Evolutionary conservation across 208 protist species (phyloP), one percentile per base, ranked within the genome.

Genomic region (Porcisia deanei): DNA sequence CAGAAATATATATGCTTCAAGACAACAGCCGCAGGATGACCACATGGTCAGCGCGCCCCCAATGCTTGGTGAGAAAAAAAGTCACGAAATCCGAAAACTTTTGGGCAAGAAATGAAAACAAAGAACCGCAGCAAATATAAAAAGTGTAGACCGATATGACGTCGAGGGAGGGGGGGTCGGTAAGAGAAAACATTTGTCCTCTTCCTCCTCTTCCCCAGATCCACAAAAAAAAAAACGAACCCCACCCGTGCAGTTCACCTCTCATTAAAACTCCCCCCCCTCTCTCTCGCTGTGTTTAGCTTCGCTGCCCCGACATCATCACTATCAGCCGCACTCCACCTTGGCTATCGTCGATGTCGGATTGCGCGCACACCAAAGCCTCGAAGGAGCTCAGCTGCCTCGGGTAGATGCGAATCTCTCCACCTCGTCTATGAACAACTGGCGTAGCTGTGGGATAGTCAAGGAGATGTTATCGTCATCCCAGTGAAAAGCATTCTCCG

Each of bases 391-490:
- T 70, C 65, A 70, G 65, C 20, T n/a, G 45, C 65, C 2, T 22
- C 76, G 65, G 2, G 70, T 8, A 6, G 76, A 65, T 20, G 80
- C 80, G 71, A 88, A 90, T 37, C 82, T 75, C 20, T 84, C 75
- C 16, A 96, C 85, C 67, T 96, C 92, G 9, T 88, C 79, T 30
- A 91, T 55, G 60, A 96, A 84, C 0, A 96, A 69, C 22, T 85
- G 69, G 5, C 92, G 86, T 10, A 96, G 70, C 45, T 91, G 79
- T 1, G 75, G 64, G 3, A 88, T 81, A 55, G 76, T 86, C 55
- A 96, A 34, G 14, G 67, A 0, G 12, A 69, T 72, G 58, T 83
- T 77, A 6, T 96, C 91, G 45, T 68, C 65, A 7, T 86, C 85
- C 89, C 88, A 93, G 41, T 59, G 45, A 45, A 89, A 94, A 12